phyloP scores from a whole-genome alignment of 352 stramenopile species.

The Pythium inflatum region DNA sequence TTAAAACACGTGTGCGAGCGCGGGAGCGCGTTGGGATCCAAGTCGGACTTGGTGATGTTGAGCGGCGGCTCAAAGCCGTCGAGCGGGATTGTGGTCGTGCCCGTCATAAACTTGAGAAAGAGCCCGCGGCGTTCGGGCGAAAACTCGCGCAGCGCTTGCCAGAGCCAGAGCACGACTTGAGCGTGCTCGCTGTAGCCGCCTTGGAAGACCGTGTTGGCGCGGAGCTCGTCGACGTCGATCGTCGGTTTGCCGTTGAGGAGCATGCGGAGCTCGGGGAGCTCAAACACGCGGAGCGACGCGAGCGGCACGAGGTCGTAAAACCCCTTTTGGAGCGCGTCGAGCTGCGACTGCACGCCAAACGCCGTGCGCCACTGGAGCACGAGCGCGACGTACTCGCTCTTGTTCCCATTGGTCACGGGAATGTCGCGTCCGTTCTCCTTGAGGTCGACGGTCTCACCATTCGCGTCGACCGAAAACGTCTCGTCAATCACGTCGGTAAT shows the following conservation, averaged over 20 bases:
- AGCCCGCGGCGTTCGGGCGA: conserved; percentile 54
- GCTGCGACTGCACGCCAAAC: conserved; percentile 39
- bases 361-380: conserved; percentile 48
- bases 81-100: conserved; percentile 80
- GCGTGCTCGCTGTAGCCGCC: conserved; percentile 79
- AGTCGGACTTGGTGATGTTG: conserved; percentile 83
- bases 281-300: conserved; percentile 41
- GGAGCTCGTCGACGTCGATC: conserved; percentile 87
- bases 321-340: conserved; percentile 46
- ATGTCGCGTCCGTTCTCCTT: conserved; percentile 48
- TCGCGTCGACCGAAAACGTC: conserved; percentile 72
- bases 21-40: conserved; percentile 68
- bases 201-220: conserved; percentile 78
- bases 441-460: conserved; percentile 36
- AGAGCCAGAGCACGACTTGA: conserved; percentile 84
- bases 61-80: conserved; percentile 88
- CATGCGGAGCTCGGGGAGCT: conserved; percentile 44
- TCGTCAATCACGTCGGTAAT: conserved; percentile 81
- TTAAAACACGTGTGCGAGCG: conserved; percentile 90
- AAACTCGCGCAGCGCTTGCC: conserved; percentile 79
- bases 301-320: conserved; percentile 39
- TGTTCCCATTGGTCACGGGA: conserved; percentile 57
- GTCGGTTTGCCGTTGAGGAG: conserved; percentile 59
- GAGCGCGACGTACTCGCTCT: conserved; percentile 52
- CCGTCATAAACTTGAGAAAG: conserved; percentile 88